Base-by-base conservation (phyloP, 1,139 yeast species). In the Kazachstania sp. region DNA sequence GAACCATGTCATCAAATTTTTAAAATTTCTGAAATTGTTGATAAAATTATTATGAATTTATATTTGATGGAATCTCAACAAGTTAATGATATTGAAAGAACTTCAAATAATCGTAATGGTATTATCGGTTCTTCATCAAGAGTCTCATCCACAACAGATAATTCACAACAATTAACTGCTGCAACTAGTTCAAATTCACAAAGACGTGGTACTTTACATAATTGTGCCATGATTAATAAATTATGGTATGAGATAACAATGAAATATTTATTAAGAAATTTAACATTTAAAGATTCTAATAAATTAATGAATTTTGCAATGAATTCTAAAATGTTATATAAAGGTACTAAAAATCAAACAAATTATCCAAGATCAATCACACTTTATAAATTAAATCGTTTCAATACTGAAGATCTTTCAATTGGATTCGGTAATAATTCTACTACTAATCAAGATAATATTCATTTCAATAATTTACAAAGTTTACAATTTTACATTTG, bases 401-500 rank as follows among this genome's bases (percentile, higher is more conserved):
- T 73, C 2, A 61, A 59, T 23, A 78, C 81, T 60, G 54, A 54
- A 11, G 74, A 77, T 26, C 52, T 79, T 16, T 13, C 16, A 18
- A 30, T 39, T n/a, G 32, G 41, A 13, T 5, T 38, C 12, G n/a
- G 16, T 11, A 73, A 75, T 35, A 43, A 54, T 23, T 8, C 23
- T 12, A 11, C 15, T n/a, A 8, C 18, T 3, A 9, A 28, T 5
- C n/a, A 16, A 13, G 15, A 6, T 23, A 37, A 31, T 32, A 37
- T 43, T 8, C 37, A 28, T 30, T 42, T 52, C 29, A 37, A 44
- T 5, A 69, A 73, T 36, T 64, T 88, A 43, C 70, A 72, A 51
- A 77, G 84, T 81, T 70, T 90, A 38, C 95, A 88, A 63, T 72
- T 88, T 54, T 87, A 84, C 66, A 83, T 90, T 63, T 88, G 96